Evolutionary conservation across 2,329 filamentous ascomycete species (phyloP), one percentile per base, ranked within the genome.

Genomic region (Ophiocordyceps camponoti-floridani): DNA sequence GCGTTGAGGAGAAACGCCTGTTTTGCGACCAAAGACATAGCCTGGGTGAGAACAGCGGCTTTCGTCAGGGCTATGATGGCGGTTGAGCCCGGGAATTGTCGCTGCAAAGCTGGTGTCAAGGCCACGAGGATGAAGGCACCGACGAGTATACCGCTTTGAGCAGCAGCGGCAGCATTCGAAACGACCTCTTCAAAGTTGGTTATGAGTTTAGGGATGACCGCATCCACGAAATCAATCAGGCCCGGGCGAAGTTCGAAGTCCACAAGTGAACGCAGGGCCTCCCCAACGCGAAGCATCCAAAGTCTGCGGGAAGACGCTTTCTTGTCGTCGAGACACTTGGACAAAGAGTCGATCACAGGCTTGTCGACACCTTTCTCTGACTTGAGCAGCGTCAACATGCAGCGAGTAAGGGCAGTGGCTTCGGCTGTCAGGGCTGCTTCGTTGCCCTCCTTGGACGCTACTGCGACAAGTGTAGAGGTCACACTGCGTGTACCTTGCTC

Each of bases 281-380:
- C 75, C 38, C 83, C 86, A 31, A 81, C 66, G 38, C 78, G 77
- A 35, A 91, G 66, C 44, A 85, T 72, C 91, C 91, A 98, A 19
- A 85, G 64, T 49, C 81, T 84, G 27, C 84, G 79, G 44, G 84
- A 75, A 6, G 79, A 71, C 2, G 83, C 66, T 53, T 87, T 85
- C 62, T 96, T 98, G 51, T 98, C 91, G 8, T 72, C 69, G 40
- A 93, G 69, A 1, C 89, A 91, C 62, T 94, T 96, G 27, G 73
- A 64, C 52, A 93, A 80, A 1, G 77, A 70, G 54, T 89, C 85
- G 1, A 78, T 59, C 2, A 82, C 70, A 4, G 77, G 58, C 52
- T 82, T 82, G 11, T 82, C 77, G 14, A 87, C 57, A 33, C 78
- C 69, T 1, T 69, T 60, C 23, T 68, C 73, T 27, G 75, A 68